Evolutionary conservation across 1,284 basidiomycete species (phyloP), one percentile per base, ranked within the genome.

Genomic region (Coniferiporia sulphurascens): DNA sequence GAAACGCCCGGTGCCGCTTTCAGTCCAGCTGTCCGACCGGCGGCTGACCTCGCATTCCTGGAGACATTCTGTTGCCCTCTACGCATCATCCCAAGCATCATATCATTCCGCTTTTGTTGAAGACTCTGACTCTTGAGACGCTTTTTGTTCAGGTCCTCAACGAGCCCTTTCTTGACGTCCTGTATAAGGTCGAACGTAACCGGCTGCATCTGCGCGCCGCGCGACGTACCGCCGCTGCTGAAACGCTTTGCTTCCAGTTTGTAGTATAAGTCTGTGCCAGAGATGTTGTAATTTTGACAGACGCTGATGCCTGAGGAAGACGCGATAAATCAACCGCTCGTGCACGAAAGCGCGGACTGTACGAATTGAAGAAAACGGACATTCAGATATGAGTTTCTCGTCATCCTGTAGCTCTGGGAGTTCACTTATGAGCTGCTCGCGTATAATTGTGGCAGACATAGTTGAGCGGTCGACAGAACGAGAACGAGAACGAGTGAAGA

Each of bases 211-310:
- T 78, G 44, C 7, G 36, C 46, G 22, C 45, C 60, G 6, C 34
- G 44, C 77, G 43, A 60, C 66, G 19, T 73, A 71, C 46, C 69
- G 67, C 35, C 71, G 67, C 35, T 71, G 49, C 15, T 68, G 71
- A 75, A 79, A 48, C 78, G 81, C 32, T 76, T 64, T 8, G 79
- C 85, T 69, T 93, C 86, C 80, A 87, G 86, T 69, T 89, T 90
- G 71, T 76, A 91, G 57, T 75, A 79, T n/a, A 93, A 77, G 50
- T 77, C 70, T 21, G 84, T 76, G 27, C 84, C 77, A 22, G 74
- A 66, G 38, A 87, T 58, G 60, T 81, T 80, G 73, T 85, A 89
- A 63, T 81, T 81, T 64, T 80, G 74, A 69, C 89, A 92, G 59
- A 91, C 75, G 19, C 76, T 75, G 22, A 80, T 73, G 65, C 87